Conservation (phyloP, 2,329 filamentous ascomycete genomes). For the Lasiodiplodia gonubiensis region DNA sequence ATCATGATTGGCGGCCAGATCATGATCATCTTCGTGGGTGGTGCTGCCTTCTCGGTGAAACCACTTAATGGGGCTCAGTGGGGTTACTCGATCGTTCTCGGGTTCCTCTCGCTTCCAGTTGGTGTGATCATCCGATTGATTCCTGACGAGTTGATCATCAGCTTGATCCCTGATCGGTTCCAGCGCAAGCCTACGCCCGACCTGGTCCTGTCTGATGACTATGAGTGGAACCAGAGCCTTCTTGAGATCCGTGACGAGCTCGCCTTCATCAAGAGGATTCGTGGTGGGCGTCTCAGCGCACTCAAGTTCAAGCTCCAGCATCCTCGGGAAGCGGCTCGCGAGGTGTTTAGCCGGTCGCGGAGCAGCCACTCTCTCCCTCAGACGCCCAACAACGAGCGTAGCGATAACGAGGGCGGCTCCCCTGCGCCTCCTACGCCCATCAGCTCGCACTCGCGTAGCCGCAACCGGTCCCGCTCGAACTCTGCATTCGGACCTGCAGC, state of each 20-base stretch:
- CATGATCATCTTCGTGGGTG: conserved; percentile 88
- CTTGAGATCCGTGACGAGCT: conserved; percentile 81
- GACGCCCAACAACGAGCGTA: conserved; percentile 64
- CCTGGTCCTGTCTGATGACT: conserved; percentile 51
- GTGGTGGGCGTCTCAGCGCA: conserved; percentile 81
- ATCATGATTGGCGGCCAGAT: conserved; percentile 90
- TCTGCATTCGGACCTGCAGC: conserved; percentile 76
- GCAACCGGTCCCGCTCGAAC: conserved; percentile 71
- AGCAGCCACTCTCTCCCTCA: conserved; percentile 69
- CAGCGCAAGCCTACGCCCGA: conserved; percentile 50
- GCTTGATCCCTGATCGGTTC: conserved; percentile 50
- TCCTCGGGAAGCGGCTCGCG: conserved; percentile 55
- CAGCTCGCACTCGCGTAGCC: conserved; percentile 59
- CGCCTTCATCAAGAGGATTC: conserved; percentile 78
- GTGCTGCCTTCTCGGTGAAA: conserved; percentile 77
- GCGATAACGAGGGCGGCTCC: conserved; percentile 41
- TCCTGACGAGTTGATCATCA: conserved; percentile 70
- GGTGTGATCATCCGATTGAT: conserved; percentile 81
- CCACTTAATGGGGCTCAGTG: conserved; percentile 76
- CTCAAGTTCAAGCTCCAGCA: conserved; percentile 79
- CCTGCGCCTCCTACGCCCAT: conserved; percentile 58
- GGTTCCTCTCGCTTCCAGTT: conserved; percentile 82
- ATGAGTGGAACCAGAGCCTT: conserved; percentile 71
- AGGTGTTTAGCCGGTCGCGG: conserved; percentile 56
- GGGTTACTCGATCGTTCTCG: conserved; percentile 85